Base-by-base conservation (phyloP, 2,329 filamentous ascomycete genomes). In the Botrytis hyacinthi region DNA sequence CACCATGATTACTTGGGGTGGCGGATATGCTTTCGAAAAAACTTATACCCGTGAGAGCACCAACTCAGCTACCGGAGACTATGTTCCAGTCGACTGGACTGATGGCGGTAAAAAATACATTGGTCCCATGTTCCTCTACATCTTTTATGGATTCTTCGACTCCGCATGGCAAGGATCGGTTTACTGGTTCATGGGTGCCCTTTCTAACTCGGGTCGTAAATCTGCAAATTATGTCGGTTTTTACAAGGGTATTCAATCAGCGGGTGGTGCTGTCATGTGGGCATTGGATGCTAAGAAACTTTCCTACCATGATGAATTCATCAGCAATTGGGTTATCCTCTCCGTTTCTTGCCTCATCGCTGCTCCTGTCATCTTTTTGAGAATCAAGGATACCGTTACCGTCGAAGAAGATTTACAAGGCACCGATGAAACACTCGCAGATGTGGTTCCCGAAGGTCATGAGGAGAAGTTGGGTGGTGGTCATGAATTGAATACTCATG, bases 161-260 rank as follows among this genome's bases (percentile, higher is more conserved):
- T 93, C 95, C 61, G 89, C 91, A 72, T 98, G 94, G 91, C 95
- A 98, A 85, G 95, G 94, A 0, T 90, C 87, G 79, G 91, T 95
- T 68, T 98, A 98, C 86, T 98, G 95, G 95, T 95, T 92, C 85
- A 97, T 98, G 92, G 95, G 95, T 69, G 89, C 95, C 12, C 87
- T 98, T 61, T 95, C 93, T 81, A 98, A 98, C 88, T 97, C 95
- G 76, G 90, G 93, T 75, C 93, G 95, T 82, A 95, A 94, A 82
- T 89, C 95, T 42, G 95, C 95, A 84, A 97, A 98, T 85, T 92
- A 95, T 80, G 92, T 94, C 60, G 95, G 93, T 76, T 95, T 93
- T 85, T 96, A 96, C 88, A 96, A 96, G 85, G 91, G 91, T 69
- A 92, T 97, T 76, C 94, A 97, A 82, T 95, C 93, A n/a, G 93